Percentiles rank a stretch among this genome's conserved stretches.
Evolutionary conservation across 495 filamentous ascomycete genomes (phyloP).

Genomic region (Xylaria castorea): DNA sequence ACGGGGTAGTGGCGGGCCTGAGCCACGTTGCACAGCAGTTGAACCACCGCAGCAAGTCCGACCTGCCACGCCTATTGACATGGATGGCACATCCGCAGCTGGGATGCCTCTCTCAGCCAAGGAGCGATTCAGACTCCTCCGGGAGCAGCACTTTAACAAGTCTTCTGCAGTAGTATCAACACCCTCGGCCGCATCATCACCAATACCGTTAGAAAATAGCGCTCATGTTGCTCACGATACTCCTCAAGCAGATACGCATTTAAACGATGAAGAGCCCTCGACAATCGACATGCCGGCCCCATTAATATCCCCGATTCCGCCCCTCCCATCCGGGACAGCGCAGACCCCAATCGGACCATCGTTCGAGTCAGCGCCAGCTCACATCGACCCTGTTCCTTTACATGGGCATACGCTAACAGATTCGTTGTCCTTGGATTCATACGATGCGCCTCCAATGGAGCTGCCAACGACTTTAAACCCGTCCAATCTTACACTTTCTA

Average conservation of each 20-base stretch:
- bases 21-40: neutral
- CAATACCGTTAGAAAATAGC: neutral
- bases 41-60: neutral
- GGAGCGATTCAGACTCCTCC: slow-evolving; percentile 38
- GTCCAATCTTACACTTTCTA: slow-evolving; percentile 44
- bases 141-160: slow-evolving; percentile 31
- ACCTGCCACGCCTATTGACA: slow-evolving; percentile 26
- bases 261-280: slow-evolving; percentile 18
- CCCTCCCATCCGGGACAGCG: slow-evolving; percentile 5
- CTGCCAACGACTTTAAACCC: slow-evolving; percentile 47
- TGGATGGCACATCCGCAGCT: slow-evolving; percentile 34
- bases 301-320: slow-evolving; percentile 24
- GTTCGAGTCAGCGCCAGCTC: slow-evolving; percentile 25
- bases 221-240: neutral
- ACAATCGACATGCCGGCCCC: slow-evolving; percentile 20
- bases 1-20: neutral
- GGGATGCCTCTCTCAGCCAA: slow-evolving; percentile 35
- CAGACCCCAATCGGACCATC: slow-evolving; percentile 14
- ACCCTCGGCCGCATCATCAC: neutral
- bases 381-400: neutral
- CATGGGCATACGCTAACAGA: neutral
- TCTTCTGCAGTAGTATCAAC: neutral
- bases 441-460: slow-evolving; percentile 27
- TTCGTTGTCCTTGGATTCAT: slow-evolving; percentile 10
- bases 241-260: slow-evolving; percentile 15